Evolutionary conservation across 2,329 filamentous ascomycete genomes (phyloP), one percentile per base, ranked within the genome.

Genomic region (Cladophialophora bantiana): DNA sequence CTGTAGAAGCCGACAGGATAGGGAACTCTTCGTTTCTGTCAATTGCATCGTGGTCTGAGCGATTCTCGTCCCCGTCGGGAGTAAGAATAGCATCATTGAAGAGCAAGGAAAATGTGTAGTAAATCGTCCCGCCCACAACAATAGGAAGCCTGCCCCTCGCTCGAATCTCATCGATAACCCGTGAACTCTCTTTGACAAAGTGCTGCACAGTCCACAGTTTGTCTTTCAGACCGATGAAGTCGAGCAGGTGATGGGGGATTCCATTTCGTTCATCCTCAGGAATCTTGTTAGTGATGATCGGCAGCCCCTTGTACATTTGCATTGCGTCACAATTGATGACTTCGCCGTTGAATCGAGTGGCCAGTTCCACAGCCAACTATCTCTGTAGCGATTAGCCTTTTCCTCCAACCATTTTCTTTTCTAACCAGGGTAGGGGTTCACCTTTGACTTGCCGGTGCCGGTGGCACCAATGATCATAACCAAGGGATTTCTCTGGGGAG

Each of bases 321-420:
- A 99, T 97, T 45, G 95, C 95, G 83, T 99, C 95, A 55, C 92
- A 92, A 76, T 99, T 99, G 80, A 99, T 93, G 60, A 99, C 87
- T 78, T 99, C 95, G 75, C 96, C 95, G 78, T 95, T 89, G 79
- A 93, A 94, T 26, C 85, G 87, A 50, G 84, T 84, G 0, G 96
- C 95, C 59, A 99, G 81, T 70, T 97, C 92, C 48, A 99, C 90
- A 7, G 95, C 95, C 71, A 97, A 86, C 93, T 97, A 73, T 72
- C 3, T 26, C 70, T 76, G 68, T 67, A 75, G 62, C 63, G 57
- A 71, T 80, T 71, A 77, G 74, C 26, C 55, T 35, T 10, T 35
- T 42, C 10, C 10, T 36, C 13, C 31, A 6, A 55, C 10, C 31
- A 45, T 50, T 3, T 20, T 50, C 26, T 26, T 3, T 53, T 48